These are phyloP conservation scores for Geotrichum europaeum DNA, from an alignment of 1,139 yeast species.

Conservation along the genomic window DNA sequence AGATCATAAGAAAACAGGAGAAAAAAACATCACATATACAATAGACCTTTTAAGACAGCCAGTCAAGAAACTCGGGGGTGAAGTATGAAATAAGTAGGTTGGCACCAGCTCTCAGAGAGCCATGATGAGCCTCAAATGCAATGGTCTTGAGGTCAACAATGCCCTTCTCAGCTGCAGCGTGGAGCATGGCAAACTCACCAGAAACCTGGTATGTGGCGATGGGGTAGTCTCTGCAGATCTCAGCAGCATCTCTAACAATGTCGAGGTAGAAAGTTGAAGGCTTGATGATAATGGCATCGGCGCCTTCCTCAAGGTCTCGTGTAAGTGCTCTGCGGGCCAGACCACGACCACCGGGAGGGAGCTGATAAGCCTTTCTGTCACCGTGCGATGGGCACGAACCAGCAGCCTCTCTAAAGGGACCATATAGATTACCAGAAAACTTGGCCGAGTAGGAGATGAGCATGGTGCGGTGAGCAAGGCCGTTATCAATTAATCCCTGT, in stretches of 20 bases:
- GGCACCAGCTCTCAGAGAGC: slow-evolving; percentile 95
- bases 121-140: slow-evolving; percentile 89
- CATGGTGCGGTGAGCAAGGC: slow-evolving; percentile 79
- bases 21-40: neutral
- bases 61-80: slow-evolving; percentile 92
- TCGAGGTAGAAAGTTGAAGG: slow-evolving; percentile 97
- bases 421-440: slow-evolving; percentile 84
- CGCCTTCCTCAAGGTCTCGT: slow-evolving; percentile 87
- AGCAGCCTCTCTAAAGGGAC: slow-evolving; percentile 98
- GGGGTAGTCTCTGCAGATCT: slow-evolving; percentile 76
- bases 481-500: slow-evolving; percentile 73
- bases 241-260: slow-evolving; percentile 80
- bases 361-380: slow-evolving; percentile 86
- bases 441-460: slow-evolving; percentile 94
- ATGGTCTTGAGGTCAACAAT: slow-evolving; percentile 79
- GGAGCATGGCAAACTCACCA: slow-evolving; percentile 97
- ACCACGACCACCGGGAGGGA: slow-evolving; percentile 91
- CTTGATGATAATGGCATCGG: slow-evolving; percentile 91
- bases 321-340: slow-evolving; percentile 85
- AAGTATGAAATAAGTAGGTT: slow-evolving; percentile 84
- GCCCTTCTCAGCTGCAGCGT: slow-evolving; percentile 97
- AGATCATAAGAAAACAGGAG: neutral
- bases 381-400: slow-evolving; percentile 87
- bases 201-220: slow-evolving; percentile 93
- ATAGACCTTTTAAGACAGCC: slow-evolving; percentile 46